phyloP scores from a whole-genome alignment of 2,329 filamentous ascomycete species.

The Pyricularia pennisetigena region DNA sequence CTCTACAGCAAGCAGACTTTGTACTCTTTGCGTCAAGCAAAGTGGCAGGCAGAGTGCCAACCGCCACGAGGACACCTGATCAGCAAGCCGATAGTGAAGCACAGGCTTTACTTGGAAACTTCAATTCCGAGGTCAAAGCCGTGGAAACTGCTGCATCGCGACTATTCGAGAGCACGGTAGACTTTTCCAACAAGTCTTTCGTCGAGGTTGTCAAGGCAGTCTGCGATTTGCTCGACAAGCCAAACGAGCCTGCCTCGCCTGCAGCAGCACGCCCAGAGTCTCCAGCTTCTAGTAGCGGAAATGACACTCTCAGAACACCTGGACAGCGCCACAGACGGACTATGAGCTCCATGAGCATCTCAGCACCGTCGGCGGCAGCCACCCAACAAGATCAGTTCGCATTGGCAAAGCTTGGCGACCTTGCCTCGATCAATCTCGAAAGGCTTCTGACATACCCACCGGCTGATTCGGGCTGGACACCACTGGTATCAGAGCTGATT shows the following conservation, averaged over 20 bases:
- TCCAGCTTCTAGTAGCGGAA: conserved; percentile 16
- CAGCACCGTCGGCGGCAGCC: conserved; percentile 33
- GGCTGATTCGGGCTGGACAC: conserved; percentile 64
- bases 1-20: conserved; percentile 84
- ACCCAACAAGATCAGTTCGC: conserved; percentile 58
- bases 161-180: conserved; percentile 82
- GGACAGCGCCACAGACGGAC: conserved; percentile 30
- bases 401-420: conserved; percentile 62
- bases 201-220: conserved; percentile 66
- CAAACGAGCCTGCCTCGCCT: conserved; percentile 17
- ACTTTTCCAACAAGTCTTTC: conserved; percentile 80
- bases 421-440: conserved; percentile 65
- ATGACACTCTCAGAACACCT: conserved; percentile 7
- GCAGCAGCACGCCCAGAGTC: conserved; percentile 25
- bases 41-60: conserved; percentile 38
- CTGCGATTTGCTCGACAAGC: conserved; percentile 54
- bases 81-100: conserved; percentile 40
- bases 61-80: conserved; percentile 35
- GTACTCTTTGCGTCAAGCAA: conserved; percentile 61
- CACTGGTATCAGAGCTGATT: conserved; percentile 49
- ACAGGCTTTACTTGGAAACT: conserved; percentile 47
- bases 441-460: conserved; percentile 61
- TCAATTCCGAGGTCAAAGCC: conserved; percentile 73
- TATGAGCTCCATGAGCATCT: conserved; percentile 38
- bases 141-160: conserved; percentile 81